Base-by-base conservation (phyloP, 805 yeast genomes). In the Myxozyma sirexii region DNA sequence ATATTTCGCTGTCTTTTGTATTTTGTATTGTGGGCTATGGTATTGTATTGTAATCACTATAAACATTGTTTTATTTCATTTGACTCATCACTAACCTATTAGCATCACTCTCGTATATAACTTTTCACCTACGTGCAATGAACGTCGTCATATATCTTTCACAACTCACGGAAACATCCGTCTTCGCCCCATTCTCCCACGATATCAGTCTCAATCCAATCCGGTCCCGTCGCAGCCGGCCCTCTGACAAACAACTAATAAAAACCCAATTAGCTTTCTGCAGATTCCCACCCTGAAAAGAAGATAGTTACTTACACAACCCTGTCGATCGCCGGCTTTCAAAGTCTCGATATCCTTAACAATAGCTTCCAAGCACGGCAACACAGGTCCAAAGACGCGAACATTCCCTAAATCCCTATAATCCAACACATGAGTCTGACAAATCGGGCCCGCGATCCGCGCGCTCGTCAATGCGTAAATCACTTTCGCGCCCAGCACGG, bases 351-450 rank as follows among this genome's bases (percentile, higher is more conserved):
- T 59, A 50, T 68, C 72, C 23, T 23, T 55, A 3, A 71, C 68
- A 12, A 67, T 59, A 1, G 67, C 68, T 48, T 72, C 75, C 8
- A 70, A 35, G 37, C 70, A 64, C 2, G 74, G 74, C 24, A 70
- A 54, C 12, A 68, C 63, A 5, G 74, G 65, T 6, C 75, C 75
- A 49, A 66, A 68, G 26, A 59, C 60, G 6, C 59, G 27, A 21
- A 54, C 56, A n/a, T 42, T 44, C 12, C 59, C 62, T 7, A 70
- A 41, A 55, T 56, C 44, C 27, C 70, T 65, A 55, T 72, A 72
- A 63, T 72, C 75, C 38, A 69, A 69, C 24, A 60, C 39, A 46
- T 60, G 52, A 3, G 79, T 75, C 62, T 76, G 78, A 33, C 73
- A 61, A 4, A 76, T 37, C 5, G 78, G 75, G 17, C 75, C 67